Evolutionary conservation across 2,329 filamentous ascomycete species (phyloP), one percentile per base, ranked within the genome.

Genomic region (Didymellaceae sp.): DNA sequence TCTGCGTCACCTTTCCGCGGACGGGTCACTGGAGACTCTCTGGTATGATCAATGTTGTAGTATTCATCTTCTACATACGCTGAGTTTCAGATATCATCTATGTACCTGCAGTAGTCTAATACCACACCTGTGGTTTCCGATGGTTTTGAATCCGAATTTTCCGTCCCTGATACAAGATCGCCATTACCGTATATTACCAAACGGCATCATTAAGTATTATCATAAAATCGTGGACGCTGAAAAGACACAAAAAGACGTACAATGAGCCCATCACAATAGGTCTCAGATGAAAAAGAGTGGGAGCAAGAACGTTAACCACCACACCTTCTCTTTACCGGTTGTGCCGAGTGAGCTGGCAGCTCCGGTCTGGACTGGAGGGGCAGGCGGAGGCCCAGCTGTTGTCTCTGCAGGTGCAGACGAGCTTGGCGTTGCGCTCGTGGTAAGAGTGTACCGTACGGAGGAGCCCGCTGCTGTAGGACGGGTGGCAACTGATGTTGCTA

Each of bases 271-370:
- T 52, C n/a, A 65, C n/a, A 56, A 8, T n/a, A n/a, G n/a, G n/a
- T n/a, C n/a, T n/a, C n/a, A n/a, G n/a, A n/a, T n/a, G 14, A 45
- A 24, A 2, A 62, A 26, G 6, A 67, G 7, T 1, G 60, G 58
- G 7, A 63, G 21, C 5, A 70, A 34, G 34, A 70, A 67, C 1
- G 59, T 45, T 7, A 70, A 31, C 68, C 68, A 71, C 67, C 68
- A 71, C 0, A 70, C 67, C 35, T 42, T 55, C 42, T 70, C 66
- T 17, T 63, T 65, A 1, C 41, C 47, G 21, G 39, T 49, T 1
- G 39, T 18, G 14, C 42, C 43, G 9, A 58, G 5, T 7, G 35
- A 30, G 5, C 35, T 51, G 5, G 54, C 55, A 10, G 59, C 59
- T 21, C 57, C 64, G 4, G 42, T 52, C 32, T 52, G 48, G 7